A percentile compares a stretch with the other conserved stretches of the same genome.
Conservation (phyloP, 495 filamentous ascomycete species). For the Xylaria flabelliformis region DNA sequence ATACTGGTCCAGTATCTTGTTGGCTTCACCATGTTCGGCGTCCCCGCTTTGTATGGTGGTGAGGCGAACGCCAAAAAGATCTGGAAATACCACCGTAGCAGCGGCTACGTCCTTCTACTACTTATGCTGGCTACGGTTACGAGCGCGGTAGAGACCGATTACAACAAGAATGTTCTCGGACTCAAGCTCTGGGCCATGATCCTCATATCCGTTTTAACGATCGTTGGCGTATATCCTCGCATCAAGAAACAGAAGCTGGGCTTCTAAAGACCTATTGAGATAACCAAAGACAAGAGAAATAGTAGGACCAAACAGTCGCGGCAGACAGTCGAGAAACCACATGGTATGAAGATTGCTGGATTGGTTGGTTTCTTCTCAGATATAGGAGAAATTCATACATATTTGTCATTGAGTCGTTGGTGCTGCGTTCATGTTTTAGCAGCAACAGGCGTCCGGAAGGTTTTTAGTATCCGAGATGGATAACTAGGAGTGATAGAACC, state of each 20-base stretch:
- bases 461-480: background rate
- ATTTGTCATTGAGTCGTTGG: background rate
- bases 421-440: background rate
- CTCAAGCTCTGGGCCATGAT: conserved; percentile 77
- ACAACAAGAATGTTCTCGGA: conserved; percentile 62
- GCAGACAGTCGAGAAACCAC: background rate
- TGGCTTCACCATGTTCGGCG: conserved; percentile 79
- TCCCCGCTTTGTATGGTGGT: conserved; percentile 75
- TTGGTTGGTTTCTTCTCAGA: background rate
- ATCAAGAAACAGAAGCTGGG: conserved; percentile 86
- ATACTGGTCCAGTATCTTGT: conserved; percentile 75
- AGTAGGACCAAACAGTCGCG: background rate
- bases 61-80: conserved; percentile 77
- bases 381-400: background rate
- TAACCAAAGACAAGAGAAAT: background rate
- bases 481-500: background rate
- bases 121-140: conserved; percentile 74
- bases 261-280: conserved; percentile 40
- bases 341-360: background rate
- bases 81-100: conserved; percentile 86
- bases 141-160: conserved; percentile 78
- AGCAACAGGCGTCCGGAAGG: conserved; percentile 8
- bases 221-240: conserved; percentile 75
- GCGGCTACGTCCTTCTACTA: conserved; percentile 76
- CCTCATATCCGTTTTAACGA: conserved; percentile 63